phyloP scores from a whole-genome alignment of 345 rosid species.

The Eucalyptus shirleyi region DNA sequence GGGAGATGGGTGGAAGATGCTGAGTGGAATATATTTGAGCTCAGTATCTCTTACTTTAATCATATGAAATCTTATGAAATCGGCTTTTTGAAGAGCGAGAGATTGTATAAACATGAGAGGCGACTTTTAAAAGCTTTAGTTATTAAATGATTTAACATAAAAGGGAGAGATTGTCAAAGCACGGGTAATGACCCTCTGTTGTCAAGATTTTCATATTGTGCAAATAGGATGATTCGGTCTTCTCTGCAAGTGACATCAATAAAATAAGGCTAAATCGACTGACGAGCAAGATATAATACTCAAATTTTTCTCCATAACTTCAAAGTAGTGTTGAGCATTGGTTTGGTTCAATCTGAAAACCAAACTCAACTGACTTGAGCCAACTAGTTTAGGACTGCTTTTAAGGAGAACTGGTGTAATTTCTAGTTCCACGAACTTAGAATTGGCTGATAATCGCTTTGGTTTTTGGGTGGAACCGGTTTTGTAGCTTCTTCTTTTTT shows the following conservation, averaged over 20 bases:
- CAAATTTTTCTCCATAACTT: background rate
- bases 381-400: background rate
- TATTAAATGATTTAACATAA: background rate
- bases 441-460: background rate
- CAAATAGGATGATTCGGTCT: background rate
- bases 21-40: background rate
- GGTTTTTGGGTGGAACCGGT: background rate
- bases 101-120: background rate
- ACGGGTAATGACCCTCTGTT: background rate
- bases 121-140: background rate
- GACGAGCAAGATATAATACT: background rate
- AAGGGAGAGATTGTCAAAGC: background rate
- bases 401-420: background rate
- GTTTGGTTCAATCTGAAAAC: background rate
- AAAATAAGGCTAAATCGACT: background rate
- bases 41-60: background rate
- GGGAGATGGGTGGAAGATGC: background rate
- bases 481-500: background rate
- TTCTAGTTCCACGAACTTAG: background rate
- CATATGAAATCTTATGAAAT: background rate
- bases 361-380: background rate
- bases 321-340: background rate
- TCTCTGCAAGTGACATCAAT: background rate
- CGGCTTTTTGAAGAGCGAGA: background rate
- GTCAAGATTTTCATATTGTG: background rate